Evolutionary conservation across 2,329 filamentous ascomycete species (phyloP).

Genomic region (Xylariales sp.): DNA sequence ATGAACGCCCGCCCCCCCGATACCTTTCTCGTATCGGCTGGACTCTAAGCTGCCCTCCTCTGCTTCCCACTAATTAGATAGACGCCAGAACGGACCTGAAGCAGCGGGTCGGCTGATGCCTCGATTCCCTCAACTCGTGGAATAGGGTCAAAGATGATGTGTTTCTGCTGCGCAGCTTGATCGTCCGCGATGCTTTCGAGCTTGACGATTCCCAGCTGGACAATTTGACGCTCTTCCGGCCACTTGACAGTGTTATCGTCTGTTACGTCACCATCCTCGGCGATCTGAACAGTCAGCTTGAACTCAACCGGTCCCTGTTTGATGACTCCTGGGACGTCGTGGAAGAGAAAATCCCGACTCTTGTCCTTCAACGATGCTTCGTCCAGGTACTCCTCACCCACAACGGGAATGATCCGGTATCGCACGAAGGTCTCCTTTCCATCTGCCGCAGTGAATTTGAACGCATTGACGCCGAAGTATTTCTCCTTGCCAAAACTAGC

Average conservation of each 20-base stretch:
- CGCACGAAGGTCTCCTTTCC: constrained; percentile 41
- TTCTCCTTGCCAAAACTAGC: constrained; percentile 41
- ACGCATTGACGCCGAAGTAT: constrained; percentile 46
- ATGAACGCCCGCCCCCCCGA: too few relatives aligned
- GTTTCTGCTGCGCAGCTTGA: constrained; percentile 42
- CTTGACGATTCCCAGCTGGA: constrained; percentile 45
- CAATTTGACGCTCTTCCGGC: constrained; percentile 44
- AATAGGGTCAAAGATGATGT: constrained; percentile 54
- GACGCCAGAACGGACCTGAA: constrained; percentile 50
- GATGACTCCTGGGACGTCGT: constrained; percentile 38
- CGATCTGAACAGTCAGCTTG: constrained; percentile 44
- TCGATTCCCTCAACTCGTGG: constrained; percentile 50
- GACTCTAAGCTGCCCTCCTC: constrained; percentile 42
- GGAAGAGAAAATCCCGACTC: constrained; percentile 40
- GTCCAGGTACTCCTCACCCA: constrained; percentile 34
- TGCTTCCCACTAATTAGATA: constrained; percentile 52
- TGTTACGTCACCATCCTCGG: constrained; percentile 20
- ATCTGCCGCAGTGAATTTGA: constrained; percentile 35
- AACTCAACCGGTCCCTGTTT: constrained; percentile 34
- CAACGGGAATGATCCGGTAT: constrained; percentile 43
- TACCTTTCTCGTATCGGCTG: too few relatives aligned
- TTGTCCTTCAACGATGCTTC: constrained; percentile 33
- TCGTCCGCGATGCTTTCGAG: constrained; percentile 35
- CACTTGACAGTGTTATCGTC: constrained; percentile 33
- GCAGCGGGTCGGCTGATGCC: constrained; percentile 47